A percentile compares a stretch with the other conserved stretches of the same genome.
Conservation (phyloP, 495 filamentous ascomycete species). For the Trichoderma gamsii region DNA sequence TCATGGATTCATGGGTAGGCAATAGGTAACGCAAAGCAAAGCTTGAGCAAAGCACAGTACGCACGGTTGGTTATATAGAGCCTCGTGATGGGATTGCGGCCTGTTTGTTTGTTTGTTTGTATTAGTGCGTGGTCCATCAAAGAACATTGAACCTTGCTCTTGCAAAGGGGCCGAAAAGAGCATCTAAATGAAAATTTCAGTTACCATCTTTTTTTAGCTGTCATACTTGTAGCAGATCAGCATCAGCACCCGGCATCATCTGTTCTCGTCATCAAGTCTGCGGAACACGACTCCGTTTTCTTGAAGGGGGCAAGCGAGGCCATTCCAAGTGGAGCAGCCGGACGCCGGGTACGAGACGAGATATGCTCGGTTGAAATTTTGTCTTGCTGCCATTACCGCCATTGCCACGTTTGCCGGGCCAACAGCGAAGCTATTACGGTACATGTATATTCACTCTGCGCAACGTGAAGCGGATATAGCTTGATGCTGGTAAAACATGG, state of each 20-base stretch:
- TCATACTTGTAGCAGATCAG: neutral
- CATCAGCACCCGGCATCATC: neutral
- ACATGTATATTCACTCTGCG: too few species aligned
- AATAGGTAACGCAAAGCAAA: neutral
- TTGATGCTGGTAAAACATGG: too few species aligned
- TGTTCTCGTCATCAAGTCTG: neutral
- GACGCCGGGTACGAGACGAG: slow-evolving; percentile 2
- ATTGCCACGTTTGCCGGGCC: too few species aligned
- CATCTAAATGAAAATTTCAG: neutral
- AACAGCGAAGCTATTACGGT: too few species aligned
- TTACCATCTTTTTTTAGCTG: neutral
- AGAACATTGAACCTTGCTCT: too few species aligned
- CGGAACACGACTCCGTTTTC: neutral
- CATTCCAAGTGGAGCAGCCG: slow-evolving; percentile 1
- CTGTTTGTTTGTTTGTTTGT: too few species aligned
- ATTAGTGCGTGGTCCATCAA: too few species aligned
- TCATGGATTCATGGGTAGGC: neutral
- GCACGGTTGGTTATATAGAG: too few species aligned
- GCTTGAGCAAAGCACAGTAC: neutral
- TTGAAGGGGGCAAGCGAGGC: neutral
- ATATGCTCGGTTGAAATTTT: neutral
- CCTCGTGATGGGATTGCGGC: too few species aligned
- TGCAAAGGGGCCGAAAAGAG: neutral
- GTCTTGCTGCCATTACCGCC: too few species aligned
- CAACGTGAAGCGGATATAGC: too few species aligned